Conservation (phyloP, 352 stramenopile genomes). For the Globisporangium megalacanthum region DNA sequence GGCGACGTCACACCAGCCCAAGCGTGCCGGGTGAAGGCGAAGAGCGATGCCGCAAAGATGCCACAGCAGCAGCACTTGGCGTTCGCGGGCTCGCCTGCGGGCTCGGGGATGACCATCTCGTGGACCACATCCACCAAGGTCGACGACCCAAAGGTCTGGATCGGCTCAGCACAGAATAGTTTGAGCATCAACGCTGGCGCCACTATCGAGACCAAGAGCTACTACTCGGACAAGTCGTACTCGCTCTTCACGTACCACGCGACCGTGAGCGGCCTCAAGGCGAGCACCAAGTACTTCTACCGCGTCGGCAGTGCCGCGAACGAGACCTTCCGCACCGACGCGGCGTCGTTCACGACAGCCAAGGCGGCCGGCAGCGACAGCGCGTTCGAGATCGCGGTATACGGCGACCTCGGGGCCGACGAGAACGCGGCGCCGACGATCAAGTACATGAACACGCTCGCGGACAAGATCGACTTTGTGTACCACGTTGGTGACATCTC, state of each 20-base stretch:
- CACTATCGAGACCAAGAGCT: constrained; percentile 22
- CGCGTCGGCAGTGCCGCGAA: constrained; percentile 28
- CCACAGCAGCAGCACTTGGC: constrained; percentile 61
- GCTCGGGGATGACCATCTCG: constrained; percentile 53
- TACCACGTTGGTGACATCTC: constrained; percentile 73
- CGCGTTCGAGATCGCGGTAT: constrained; percentile 47
- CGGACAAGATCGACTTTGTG: constrained; percentile 40
- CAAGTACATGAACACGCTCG: constrained; percentile 31
- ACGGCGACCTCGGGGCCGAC: constrained; percentile 46
- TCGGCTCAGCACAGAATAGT: constrained; percentile 18
- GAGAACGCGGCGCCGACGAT: constrained; percentile 32
- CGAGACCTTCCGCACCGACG: constrained; percentile 19
- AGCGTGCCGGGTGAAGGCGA: constrained; percentile 32
- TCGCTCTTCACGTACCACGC: constrained; percentile 40
- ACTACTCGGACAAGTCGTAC: constrained; percentile 45
- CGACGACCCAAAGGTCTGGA: constrained; percentile 36
- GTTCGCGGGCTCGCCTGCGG: constrained; percentile 31
- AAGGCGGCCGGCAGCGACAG: constrained; percentile 14
- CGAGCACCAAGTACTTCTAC: constrained; percentile 42
- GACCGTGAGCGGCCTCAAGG: constrained; percentile 18
- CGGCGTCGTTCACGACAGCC: constrained; percentile 28
- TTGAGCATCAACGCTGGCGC: constrained; percentile 17
- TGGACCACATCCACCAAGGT: constrained; percentile 48
- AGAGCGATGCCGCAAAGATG: constrained; percentile 24
- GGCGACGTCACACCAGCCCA: constrained; percentile 36